Base-by-base conservation (phyloP, 2,329 filamentous ascomycete species). In the Apiospora rasikravindrae region DNA sequence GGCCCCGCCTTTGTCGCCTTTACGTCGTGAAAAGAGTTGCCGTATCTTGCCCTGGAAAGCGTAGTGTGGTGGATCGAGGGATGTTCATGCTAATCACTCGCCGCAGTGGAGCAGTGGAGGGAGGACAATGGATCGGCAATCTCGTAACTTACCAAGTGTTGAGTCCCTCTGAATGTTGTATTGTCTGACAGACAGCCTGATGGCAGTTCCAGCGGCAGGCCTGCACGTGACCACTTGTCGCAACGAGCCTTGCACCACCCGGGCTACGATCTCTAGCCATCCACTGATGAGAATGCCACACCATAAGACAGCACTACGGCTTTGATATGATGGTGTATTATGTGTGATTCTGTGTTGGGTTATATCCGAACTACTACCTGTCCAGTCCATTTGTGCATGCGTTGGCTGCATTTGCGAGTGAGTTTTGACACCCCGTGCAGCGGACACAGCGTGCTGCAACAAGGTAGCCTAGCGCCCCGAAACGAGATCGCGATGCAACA, bases 61-160 rank as follows among this genome's bases (percentile, higher is more conserved):
- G 51, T 57, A 57, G 14, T 57, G 51, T 57, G 4, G 51, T 57
- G 26, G 51, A 57, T 29, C 51, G 51, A 57, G 26, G 26, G 51
- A 57, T 57, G 51, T 57, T 57, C 14, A 57, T 14, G 51, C 51
- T 57, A 57, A 57, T 57, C 51, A 57, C 13, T 57, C 51, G 51
- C 51, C 51, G 51, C 14, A 57, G 2, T 57, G 26, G 26, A 57
- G 51, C 51, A 33, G 51, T 8, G 51, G 51, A 33, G 26, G 51
- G 51, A 33, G 51, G 51, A 57, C 51, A 57, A 57, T 57, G 51
- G 51, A 57, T 57, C 51, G 26, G 51, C 19, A 57, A 57, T 57
- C 13, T 57, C 51, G 51, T 57, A 57, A 57, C 2, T 57, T 33
- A 33, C 51, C 26, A 57, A 33, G 24, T 19, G 51, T 53, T 53